These are phyloP conservation scores for Macadamia tetraphylla DNA, from an alignment of 164 flowering plant genomes.

Conservation along the genomic window DNA sequence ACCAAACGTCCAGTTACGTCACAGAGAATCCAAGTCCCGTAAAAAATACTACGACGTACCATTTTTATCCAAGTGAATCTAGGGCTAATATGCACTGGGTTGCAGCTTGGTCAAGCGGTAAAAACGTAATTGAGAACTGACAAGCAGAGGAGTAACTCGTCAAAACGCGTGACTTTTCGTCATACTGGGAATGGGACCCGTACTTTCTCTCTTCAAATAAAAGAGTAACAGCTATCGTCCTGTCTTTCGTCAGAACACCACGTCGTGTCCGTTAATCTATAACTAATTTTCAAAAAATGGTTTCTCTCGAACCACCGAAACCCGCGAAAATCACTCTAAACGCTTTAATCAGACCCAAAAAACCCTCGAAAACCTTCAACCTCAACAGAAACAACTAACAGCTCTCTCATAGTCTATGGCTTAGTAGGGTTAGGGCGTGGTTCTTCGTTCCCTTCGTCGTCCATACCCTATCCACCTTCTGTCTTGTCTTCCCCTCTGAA, in stretches of 20 bases:
- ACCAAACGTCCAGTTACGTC: too few relatives aligned
- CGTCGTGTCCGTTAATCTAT: conserved; percentile 4
- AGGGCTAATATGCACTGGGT: too few relatives aligned
- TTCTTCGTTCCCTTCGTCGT: neutral
- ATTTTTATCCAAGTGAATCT: too few relatives aligned
- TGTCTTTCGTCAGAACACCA: neutral
- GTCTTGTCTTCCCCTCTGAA: neutral
- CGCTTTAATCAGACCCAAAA: conserved; percentile 13
- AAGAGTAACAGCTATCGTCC: too few relatives aligned
- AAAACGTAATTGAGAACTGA: too few relatives aligned
- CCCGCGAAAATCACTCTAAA: conserved; percentile 19
- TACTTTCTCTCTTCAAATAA: too few relatives aligned
- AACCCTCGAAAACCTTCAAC: conserved; percentile 7
- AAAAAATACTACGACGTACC: too few relatives aligned
- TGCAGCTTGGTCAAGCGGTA: too few relatives aligned
- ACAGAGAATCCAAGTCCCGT: too few relatives aligned
- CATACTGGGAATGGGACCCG: too few relatives aligned
- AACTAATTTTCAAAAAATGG: conserved; percentile 18
- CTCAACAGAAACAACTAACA: neutral
- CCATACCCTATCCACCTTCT: neutral
- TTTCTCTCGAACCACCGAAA: neutral
- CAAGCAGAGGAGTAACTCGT: too few relatives aligned
- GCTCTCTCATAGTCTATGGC: conserved; percentile 4
- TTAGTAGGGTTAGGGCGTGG: conserved; percentile 24
- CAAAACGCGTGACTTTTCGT: too few relatives aligned